Evolutionary conservation across 306 rosid species (phyloP), one percentile per base, ranked within the genome.

Genomic region (Sicyos edulis): DNA sequence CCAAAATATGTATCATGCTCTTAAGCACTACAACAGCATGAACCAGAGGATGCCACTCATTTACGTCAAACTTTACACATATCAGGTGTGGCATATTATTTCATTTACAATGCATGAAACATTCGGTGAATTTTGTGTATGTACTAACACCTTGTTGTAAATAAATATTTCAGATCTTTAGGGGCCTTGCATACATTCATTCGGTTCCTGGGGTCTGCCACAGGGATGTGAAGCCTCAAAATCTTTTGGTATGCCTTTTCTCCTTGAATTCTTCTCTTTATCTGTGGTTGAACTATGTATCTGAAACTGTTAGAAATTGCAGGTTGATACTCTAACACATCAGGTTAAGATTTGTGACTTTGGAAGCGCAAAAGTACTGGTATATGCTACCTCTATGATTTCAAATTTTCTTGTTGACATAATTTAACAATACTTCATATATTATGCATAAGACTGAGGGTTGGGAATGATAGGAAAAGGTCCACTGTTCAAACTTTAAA

Each of bases 311-410:
- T 63, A 22, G 70, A 51, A 81, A 55, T 70, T 70, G 73, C 79
- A 93, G 97, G 92, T 90, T 76, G 95, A 93, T 83, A 92, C 92
- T 72, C 87, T 88, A 68, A 88, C 97, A 67, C 97, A 93, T 81
- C 92, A 91, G 79, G 96, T 91, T 58, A 93, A 90, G 86, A 92
- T 93, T 75, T 90, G 97, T 34, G 98, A 93, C 80, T 93, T 90
- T 34, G 98, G 98, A 81, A 90, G 98, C 75, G 98, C 98, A 55
- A 93, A 93, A 87, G 88, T 88, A 73, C 73, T 93, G 88, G 98
- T 93, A 90, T 70, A 89, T 73, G 59, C 29, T 81, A 10, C 47
- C 73, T 60, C 45, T 82, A 17, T 40, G 21, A 40, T 44, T 44
- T 62, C 54, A 26, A 12, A 19, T 40, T 12, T 24, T 55, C 56